Percentiles rank a stretch among this genome's conserved stretches.
phyloP scores from a whole-genome alignment of 208 protist genomes.

The Tritrichomonas foetus region DNA sequence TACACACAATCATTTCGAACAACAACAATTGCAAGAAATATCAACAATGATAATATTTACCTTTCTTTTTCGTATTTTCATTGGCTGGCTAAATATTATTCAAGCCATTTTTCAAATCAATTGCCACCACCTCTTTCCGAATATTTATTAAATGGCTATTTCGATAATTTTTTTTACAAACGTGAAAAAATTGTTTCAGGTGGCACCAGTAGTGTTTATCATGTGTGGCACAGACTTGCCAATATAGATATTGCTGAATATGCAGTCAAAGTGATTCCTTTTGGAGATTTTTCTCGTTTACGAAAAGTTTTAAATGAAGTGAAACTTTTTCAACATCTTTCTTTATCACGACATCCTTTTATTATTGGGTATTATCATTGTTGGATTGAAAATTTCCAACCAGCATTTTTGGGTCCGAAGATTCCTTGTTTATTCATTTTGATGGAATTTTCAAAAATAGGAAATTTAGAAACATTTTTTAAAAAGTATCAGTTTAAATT shows the following conservation, averaged over 20 bases:
- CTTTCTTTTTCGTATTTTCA: too few species aligned
- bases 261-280: slow-evolving; percentile 56
- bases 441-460: slow-evolving; percentile 58
- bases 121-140: slow-evolving; percentile 5
- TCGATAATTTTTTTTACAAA: slow-evolving; percentile 52
- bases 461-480: slow-evolving; percentile 53
- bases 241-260: slow-evolving; percentile 51
- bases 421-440: slow-evolving; percentile 57
- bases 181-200: slow-evolving; percentile 51
- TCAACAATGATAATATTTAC: too few species aligned
- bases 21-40: too few species aligned
- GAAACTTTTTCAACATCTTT: slow-evolving; percentile 49
- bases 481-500: neutral
- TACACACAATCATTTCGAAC: too few species aligned
- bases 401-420: slow-evolving; percentile 49
- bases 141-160: slow-evolving; percentile 54
- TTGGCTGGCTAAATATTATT: too few species aligned
- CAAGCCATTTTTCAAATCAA: neutral
- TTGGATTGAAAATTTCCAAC: slow-evolving; percentile 57
- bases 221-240: slow-evolving; percentile 51
- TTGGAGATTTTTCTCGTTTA: slow-evolving; percentile 50
- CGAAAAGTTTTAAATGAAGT: slow-evolving; percentile 47
- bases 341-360: slow-evolving; percentile 46
- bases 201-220: slow-evolving; percentile 52
- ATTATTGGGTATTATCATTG: slow-evolving; percentile 56